Base-by-base conservation (phyloP, 192 early-diverging fungal genomes). In the Coemansia sp. region DNA sequence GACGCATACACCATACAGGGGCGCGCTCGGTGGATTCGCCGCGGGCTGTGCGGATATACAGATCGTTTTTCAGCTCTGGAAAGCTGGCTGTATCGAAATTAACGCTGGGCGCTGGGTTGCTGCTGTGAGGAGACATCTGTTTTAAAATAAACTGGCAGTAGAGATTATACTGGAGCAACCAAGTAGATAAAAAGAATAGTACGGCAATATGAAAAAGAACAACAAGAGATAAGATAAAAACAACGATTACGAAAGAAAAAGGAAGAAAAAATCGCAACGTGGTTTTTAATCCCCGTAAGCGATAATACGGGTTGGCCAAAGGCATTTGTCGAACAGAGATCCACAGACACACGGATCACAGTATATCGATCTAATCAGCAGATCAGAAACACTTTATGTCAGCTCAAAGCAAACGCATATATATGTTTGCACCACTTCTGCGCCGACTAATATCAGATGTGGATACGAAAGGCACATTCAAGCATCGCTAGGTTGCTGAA, bases 1-100 rank as follows among this genome's bases (percentile, higher is more conserved):
- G 97, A 52, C 97, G 87, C 96, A 98, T 98, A 78, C 97, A 93
- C 97, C 97, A 99, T n/a, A 98, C 92, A 15, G 92, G 92, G 9
- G 89, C 87, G 37, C 92, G 88, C 74, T 93, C 86, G 45, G 93
- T 83, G 70, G 82, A 65, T 81, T 93, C 87, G 51, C 91, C 97
- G 45, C 91, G 87, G 18, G 93, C 93, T 1, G 91, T 91, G 38
- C 94, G 86, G 58, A 99, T 80, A 61, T 97, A 91, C 45, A 97
- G 88, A 74, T 99, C 94, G 77, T 99, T 97, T 73, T 91, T 88
- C 28, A 99, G 88, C 45, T 84, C 78, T 43, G 97, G 95, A 68
- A 99, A 97, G 34, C 22, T 55, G 15, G 56, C 34, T n/a, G 66
- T 70, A 76, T 78, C 76, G 56, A 70, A 70, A 67, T 83, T 83